Percentiles rank a stretch among this genome's conserved stretches.
Conservation (phyloP, 495 filamentous ascomycete species). For the Trichoderma orchidacearum region DNA sequence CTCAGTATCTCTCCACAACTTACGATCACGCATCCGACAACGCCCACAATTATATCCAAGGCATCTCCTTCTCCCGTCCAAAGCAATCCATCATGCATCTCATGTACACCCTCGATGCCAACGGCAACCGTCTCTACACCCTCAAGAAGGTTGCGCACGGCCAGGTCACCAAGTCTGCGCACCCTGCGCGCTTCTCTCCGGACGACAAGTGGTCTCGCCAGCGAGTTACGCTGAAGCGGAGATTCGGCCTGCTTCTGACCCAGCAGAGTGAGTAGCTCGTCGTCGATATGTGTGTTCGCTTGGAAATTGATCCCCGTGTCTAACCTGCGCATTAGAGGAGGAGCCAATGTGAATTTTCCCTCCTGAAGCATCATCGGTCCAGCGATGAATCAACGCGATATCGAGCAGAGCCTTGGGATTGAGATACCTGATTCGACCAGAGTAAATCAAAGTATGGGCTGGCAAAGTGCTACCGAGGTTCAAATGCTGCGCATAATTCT, state of each 20-base stretch:
- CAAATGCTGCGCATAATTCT: no score
- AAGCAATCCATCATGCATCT: constrained; percentile 58
- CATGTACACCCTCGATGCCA: constrained; percentile 69
- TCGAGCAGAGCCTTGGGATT: no score
- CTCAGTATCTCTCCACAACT: neutral
- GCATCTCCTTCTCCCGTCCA: no score
- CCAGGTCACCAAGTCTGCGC: constrained; percentile 84
- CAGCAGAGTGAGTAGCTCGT: constrained; percentile 53
- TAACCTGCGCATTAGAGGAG: neutral
- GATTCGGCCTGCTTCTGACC: constrained; percentile 74
- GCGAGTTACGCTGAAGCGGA: constrained; percentile 82
- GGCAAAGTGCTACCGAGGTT: no score
- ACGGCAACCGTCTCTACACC: constrained; percentile 80
- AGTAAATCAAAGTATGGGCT: no score
- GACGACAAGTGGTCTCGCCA: constrained; percentile 97
- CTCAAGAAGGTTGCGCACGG: constrained; percentile 67
- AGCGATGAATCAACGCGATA: no score
- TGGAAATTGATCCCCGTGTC: neutral
- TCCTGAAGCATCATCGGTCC: neutral
- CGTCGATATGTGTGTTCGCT: neutral
- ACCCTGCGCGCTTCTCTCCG: constrained; percentile 92
- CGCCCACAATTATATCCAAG: neutral
- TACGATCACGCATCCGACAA: neutral
- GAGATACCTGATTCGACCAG: no score
- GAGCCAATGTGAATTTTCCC: neutral